These are phyloP conservation scores for Castanospermum australe DNA, from an alignment of 306 rosid species.

Conservation along the genomic window DNA sequence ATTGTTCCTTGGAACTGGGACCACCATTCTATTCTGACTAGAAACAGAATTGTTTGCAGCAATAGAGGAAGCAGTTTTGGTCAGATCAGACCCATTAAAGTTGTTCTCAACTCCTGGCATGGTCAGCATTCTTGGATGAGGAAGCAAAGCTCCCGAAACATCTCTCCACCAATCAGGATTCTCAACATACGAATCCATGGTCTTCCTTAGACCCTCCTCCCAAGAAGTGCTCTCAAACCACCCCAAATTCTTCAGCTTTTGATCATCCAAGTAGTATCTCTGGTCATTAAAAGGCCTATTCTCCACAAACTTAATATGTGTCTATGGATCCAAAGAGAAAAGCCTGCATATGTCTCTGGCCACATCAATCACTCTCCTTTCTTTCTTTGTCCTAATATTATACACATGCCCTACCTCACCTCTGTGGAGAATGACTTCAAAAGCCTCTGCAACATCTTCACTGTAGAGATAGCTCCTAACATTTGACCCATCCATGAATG, in stretches of 20 bases:
- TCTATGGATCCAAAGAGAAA: constrained; percentile 43
- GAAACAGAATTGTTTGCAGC: constrained; percentile 20
- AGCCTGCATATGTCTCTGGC: constrained; percentile 54
- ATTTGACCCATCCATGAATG: constrained; percentile 67
- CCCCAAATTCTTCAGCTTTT: constrained; percentile 54
- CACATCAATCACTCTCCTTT: constrained; percentile 64
- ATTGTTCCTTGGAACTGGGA: constrained; percentile 21
- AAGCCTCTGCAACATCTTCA: constrained; percentile 70
- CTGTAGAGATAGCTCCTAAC: constrained; percentile 61
- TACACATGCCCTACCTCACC: constrained; percentile 70
- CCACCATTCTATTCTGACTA: constrained; percentile 22
- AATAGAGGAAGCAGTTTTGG: background rate
- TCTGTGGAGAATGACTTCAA: constrained; percentile 55
- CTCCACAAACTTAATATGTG: constrained; percentile 45
- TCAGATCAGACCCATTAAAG: constrained; percentile 30
- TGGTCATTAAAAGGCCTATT: constrained; percentile 65
- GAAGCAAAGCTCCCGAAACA: constrained; percentile 60
- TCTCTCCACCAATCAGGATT: constrained; percentile 72
- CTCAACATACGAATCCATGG: constrained; percentile 56
- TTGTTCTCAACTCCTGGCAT: constrained; percentile 52
- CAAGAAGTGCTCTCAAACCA: constrained; percentile 54
- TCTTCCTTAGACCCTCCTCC: constrained; percentile 57
- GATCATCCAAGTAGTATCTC: constrained; percentile 55
- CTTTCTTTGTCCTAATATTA: constrained; percentile 61
- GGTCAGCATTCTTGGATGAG: constrained; percentile 64